phyloP scores from a whole-genome alignment of 2,329 filamentous ascomycete genomes.

The Conoideocrella luteorostrata region DNA sequence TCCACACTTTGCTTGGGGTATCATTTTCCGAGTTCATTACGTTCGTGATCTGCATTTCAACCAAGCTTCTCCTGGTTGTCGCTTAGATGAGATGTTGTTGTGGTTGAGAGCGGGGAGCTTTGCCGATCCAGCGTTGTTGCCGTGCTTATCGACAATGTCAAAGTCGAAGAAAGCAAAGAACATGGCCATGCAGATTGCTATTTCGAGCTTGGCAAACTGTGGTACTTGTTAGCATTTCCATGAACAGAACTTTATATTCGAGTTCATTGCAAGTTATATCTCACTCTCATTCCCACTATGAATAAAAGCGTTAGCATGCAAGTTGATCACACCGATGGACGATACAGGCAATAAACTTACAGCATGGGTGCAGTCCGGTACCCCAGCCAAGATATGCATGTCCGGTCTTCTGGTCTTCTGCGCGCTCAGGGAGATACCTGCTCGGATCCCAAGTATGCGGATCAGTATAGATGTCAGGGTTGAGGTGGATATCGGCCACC shows the following conservation, averaged over 20 bases:
- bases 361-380: slow-evolving; percentile 27
- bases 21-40: too few species aligned
- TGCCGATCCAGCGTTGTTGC: slow-evolving; percentile 19
- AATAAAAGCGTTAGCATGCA: background rate
- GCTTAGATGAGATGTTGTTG: slow-evolving; percentile 13
- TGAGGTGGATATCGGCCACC: slow-evolving; percentile 41
- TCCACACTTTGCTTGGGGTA: too few species aligned
- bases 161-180: slow-evolving; percentile 45
- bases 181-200: slow-evolving; percentile 40
- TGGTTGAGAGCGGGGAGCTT: slow-evolving; percentile 10
- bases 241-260: too few species aligned
- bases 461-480: slow-evolving; percentile 41
- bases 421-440: slow-evolving; percentile 38
- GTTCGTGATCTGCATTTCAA: slow-evolving; percentile 7
- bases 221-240: background rate
- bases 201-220: slow-evolving; percentile 47
- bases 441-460: slow-evolving; percentile 44
- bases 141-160: slow-evolving; percentile 32
- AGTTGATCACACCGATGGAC: too few species aligned
- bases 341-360: slow-evolving; percentile 16
- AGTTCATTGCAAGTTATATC: too few species aligned
- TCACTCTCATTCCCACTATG: slow-evolving; percentile 10
- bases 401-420: slow-evolving; percentile 33
- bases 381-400: slow-evolving; percentile 30
- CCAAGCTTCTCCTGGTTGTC: slow-evolving; percentile 11